Percentiles rank a stretch among this genome's conserved stretches.
Conservation (phyloP, 1,284 basidiomycete genomes). For the Fomitopsis pinicola region DNA sequence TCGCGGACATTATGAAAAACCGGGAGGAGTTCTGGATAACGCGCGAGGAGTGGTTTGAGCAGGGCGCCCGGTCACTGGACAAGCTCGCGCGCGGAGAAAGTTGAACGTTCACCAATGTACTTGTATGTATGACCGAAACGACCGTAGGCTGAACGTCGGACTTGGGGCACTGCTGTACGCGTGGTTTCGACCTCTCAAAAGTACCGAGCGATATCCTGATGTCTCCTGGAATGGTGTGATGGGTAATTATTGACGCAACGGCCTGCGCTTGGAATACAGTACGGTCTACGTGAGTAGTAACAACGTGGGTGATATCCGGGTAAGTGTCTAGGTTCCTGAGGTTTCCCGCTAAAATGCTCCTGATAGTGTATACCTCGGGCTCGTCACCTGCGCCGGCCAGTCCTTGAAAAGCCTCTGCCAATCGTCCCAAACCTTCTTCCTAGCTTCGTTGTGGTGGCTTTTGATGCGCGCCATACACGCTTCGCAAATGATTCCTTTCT, state of each 20-base stretch:
- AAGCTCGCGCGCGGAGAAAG: constrained; percentile 75
- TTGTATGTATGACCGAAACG: background rate
- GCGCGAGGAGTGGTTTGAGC: constrained; percentile 90
- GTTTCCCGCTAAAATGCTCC: no score
- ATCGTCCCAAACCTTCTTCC: background rate
- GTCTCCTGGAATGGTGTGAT: no score
- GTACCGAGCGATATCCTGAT: no score
- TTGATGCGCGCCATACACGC: background rate
- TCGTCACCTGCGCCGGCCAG: background rate
- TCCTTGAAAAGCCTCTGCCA: background rate
- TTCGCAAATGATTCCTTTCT: background rate
- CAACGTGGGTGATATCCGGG: no score
- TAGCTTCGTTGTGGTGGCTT: background rate
- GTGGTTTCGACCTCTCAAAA: background rate
- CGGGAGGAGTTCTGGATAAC: constrained; percentile 95
- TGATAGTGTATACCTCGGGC: no score
- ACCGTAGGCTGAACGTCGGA: background rate
- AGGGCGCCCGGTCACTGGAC: constrained; percentile 77
- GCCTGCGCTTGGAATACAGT: no score
- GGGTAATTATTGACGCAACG: no score
- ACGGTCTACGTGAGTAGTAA: no score
- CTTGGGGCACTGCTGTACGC: background rate
- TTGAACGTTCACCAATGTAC: constrained; percentile 16
- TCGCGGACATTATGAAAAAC: constrained; percentile 98
- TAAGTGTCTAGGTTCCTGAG: no score